A percentile compares a stretch with the other conserved stretches of the same genome.
Conservation (phyloP, 2,329 filamentous ascomycete species). For the Fusarium sp. region DNA sequence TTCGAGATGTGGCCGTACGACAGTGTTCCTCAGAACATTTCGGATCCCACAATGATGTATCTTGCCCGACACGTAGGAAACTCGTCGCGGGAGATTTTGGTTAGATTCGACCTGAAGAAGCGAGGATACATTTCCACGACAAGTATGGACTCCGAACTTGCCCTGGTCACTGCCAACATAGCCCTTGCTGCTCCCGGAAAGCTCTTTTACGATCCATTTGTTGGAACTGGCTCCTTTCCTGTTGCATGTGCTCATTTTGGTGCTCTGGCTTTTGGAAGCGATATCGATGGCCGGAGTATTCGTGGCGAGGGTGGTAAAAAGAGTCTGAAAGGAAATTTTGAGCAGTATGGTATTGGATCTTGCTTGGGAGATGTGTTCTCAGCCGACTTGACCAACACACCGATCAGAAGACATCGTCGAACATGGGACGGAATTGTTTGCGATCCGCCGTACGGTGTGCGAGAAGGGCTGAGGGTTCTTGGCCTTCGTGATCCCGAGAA, state of each 20-base stretch:
- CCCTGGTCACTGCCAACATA: conserved; percentile 91
- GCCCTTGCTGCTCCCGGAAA: conserved; percentile 85
- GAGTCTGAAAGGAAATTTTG: conserved; percentile 77
- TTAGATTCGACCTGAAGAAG: conserved; percentile 91
- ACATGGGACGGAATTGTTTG: conserved; percentile 92
- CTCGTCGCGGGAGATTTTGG: conserved; percentile 75
- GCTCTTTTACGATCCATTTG: conserved; percentile 94
- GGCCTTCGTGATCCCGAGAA: conserved; percentile 78
- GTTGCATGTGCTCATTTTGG: conserved; percentile 93
- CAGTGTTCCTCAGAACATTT: conserved; percentile 61
- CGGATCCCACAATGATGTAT: conserved; percentile 71
- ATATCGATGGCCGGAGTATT: conserved; percentile 93
- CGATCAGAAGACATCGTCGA: conserved; percentile 69
- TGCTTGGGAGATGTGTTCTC: conserved; percentile 83
- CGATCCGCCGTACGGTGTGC: conserved; percentile 95
- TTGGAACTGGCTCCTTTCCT: conserved; percentile 93
- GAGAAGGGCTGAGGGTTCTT: conserved; percentile 90
- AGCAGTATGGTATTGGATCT: conserved; percentile 79
- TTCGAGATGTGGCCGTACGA: conserved; percentile 83
- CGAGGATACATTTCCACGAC: conserved; percentile 94
- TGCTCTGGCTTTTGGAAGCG: conserved; percentile 84
- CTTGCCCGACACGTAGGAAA: conserved; percentile 79
- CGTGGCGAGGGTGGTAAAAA: conserved; percentile 74
- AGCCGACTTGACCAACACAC: conserved; percentile 89
- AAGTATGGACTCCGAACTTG: conserved; percentile 95